A percentile compares a stretch with the other conserved stretches of the same genome.
phyloP scores from a whole-genome alignment of 2,329 filamentous ascomycete species.

The Colletotrichum sidae region DNA sequence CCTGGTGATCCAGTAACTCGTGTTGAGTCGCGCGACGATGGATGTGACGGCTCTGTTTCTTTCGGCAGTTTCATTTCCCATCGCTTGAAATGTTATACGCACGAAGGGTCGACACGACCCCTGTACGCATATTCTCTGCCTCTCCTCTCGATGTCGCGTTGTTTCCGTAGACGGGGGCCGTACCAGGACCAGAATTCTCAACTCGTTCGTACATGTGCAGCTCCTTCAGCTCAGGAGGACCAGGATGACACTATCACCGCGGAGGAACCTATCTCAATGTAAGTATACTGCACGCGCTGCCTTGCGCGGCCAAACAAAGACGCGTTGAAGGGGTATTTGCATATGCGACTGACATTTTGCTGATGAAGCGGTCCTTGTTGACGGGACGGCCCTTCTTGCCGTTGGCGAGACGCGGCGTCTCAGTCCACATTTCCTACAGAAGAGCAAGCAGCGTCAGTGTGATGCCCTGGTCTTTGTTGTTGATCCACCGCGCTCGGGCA shows the following conservation, averaged over 20 bases:
- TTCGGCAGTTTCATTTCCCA: conserved; percentile 1
- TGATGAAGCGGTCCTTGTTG: conserved; percentile 98
- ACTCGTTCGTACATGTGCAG: conserved; percentile 18
- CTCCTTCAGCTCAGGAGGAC: conserved; percentile 77
- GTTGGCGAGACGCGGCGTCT: conserved; percentile 83
- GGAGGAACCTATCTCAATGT: conserved; percentile 73
- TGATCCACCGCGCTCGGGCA: neutral
- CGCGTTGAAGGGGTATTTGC: conserved; percentile 20
- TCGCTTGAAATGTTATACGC: neutral
- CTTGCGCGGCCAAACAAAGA: neutral
- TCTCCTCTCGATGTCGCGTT: neutral
- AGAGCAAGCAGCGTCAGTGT: conserved; percentile 8
- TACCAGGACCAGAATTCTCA: conserved; percentile 24
- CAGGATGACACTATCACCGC: conserved; percentile 89
- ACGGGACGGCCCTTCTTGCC: conserved; percentile 91
- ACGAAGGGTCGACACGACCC: conserved; percentile 4
- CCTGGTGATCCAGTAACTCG: neutral
- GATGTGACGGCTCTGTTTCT: neutral
- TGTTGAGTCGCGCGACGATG: neutral
- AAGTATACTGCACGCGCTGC: neutral
- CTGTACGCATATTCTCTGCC: neutral
- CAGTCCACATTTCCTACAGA: conserved; percentile 92
- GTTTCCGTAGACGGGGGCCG: conserved; percentile 8
- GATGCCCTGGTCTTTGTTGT: neutral
- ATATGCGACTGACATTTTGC: conserved; percentile 82